Evolutionary conservation across 2,329 filamentous ascomycete genomes (phyloP), one percentile per base, ranked within the genome.

Genomic region (Geosmithia morbida): DNA sequence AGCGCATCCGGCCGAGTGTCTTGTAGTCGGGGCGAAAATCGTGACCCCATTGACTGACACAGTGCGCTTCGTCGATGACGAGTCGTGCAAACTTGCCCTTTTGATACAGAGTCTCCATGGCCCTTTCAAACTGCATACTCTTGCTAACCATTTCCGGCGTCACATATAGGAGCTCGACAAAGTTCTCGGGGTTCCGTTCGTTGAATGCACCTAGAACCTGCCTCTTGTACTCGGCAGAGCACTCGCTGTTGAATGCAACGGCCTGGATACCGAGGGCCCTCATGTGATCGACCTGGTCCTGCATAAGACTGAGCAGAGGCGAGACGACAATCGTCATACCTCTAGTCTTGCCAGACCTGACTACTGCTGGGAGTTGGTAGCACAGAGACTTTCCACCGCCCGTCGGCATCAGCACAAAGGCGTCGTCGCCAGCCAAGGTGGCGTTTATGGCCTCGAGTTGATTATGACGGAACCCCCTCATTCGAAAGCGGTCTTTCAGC

Each of bases 31-130:
- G 90, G 43, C 94, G 80, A 60, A 98, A 98, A 62, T 98, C 92
- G 56, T 98, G 92, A 1, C 92, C 92, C 92, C 92, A 98, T 69
- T 98, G 89, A 62, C 92, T 97, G 22, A 98, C 90, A 62, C 92
- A 98, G 62, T 98, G 92, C n/a, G 92, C 92, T 66, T 98, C 94
- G 55, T 98, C 92, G 52, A 98, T 94, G 47, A 98, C 92, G 45
- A 98, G 79, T 22, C 92, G 80, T 16, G 94, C 90, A 46, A 98
- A 77, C 55, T 83, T 85, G 3, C 74, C 69, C 46, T 79, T 79
- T 14, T 65, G 63, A 61, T 95, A 75, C n/a, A 98, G 70, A 2
- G 69, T 70, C 46, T 77, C 66, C 52, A 98, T 71, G 2, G 72
- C 75, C 46, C 71, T 73, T 49, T 80, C 68, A 61, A 97, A 85